Conservation (phyloP, 495 filamentous ascomycete species). For the Neurospora sp. region DNA sequence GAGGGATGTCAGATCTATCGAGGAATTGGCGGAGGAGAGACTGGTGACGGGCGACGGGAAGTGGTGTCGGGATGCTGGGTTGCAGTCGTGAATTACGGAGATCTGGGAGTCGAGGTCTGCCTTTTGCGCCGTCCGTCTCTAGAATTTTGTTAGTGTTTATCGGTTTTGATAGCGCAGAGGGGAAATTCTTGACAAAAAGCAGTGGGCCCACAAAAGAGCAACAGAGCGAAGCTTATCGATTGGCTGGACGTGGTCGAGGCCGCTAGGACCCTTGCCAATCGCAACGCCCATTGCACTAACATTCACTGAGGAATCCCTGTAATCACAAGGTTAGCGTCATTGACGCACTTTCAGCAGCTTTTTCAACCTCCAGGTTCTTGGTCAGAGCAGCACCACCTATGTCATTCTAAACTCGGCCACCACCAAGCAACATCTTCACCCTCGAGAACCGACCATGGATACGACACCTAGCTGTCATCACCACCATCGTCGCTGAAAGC, state of each 20-base stretch:
- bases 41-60: background rate
- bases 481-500: background rate
- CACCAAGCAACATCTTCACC: background rate
- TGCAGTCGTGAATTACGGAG: background rate
- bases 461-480: background rate
- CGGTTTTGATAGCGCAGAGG: background rate
- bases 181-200: constrained; percentile 23
- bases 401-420: background rate
- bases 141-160: background rate
- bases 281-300: background rate
- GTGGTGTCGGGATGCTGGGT: background rate
- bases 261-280: constrained; percentile 4
- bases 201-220: constrained; percentile 13
- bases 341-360: constrained; percentile 9
- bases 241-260: constrained; percentile 7
- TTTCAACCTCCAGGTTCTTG: background rate
- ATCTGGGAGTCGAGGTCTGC: background rate
- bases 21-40: background rate
- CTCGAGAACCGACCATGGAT: background rate
- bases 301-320: background rate
- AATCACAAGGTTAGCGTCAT: constrained; percentile 14
- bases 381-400: background rate
- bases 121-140: background rate
- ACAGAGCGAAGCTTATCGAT: constrained; percentile 25
- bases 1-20: background rate